Conservation (phyloP, 2,329 filamentous ascomycete genomes). For the Pezicula radicicola region DNA sequence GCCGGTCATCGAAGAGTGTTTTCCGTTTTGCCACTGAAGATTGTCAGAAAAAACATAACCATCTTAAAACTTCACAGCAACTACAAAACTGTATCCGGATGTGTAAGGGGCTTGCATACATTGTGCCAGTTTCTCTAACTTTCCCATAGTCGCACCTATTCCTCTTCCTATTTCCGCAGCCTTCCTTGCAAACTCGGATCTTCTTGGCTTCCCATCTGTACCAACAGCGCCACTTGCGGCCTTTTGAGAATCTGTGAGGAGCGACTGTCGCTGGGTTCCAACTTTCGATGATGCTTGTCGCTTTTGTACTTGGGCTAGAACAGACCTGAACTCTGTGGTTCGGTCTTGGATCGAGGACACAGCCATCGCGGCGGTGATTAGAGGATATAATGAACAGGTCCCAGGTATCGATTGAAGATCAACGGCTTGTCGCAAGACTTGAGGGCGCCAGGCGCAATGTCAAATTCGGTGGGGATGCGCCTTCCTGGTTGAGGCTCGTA, state of each 20-base stretch:
- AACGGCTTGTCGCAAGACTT: neutral
- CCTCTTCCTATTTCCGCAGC: conserved; percentile 90
- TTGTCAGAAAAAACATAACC: conserved; percentile 12
- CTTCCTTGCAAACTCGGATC: conserved; percentile 89
- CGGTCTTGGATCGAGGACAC: conserved; percentile 88
- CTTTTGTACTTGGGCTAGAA: conserved; percentile 81
- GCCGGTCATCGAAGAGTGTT: conserved; percentile 94
- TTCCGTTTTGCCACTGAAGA: conserved; percentile 82
- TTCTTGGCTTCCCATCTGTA: conserved; percentile 45
- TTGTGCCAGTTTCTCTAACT: conserved; percentile 89
- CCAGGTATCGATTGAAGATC: neutral
- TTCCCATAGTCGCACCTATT: conserved; percentile 90
- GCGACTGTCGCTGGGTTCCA: conserved; percentile 74
- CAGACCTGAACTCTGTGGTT: conserved; percentile 90
- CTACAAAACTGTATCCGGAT: neutral
- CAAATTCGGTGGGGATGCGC: no score
- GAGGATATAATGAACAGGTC: neutral
- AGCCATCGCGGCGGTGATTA: conserved; percentile 44
- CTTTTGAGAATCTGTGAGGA: conserved; percentile 73
- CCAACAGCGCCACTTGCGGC: conserved; percentile 51
- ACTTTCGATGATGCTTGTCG: conserved; percentile 74
- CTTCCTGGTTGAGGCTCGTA: neutral
- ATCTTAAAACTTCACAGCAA: conserved; percentile 1
- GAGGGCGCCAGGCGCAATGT: no score
- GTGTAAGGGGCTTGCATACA: conserved; percentile 41